A percentile compares a stretch with the other conserved stretches of the same genome.
Conservation (phyloP, 2,329 filamentous ascomycete genomes). For the Gaeumannomyces sp. region DNA sequence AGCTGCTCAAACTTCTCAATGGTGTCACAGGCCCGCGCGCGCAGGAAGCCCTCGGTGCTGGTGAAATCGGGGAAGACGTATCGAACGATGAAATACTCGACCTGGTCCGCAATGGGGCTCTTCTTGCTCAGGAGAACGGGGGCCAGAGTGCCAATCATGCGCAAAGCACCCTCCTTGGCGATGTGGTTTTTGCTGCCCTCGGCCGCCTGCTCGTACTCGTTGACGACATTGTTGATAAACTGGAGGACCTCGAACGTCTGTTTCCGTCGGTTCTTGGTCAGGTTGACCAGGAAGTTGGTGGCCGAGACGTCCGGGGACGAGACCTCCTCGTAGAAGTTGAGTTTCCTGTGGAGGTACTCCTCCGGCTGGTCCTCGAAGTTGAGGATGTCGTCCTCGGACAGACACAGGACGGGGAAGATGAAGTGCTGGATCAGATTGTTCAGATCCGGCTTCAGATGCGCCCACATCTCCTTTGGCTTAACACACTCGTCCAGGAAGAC, state of each 20-base stretch:
- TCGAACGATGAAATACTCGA: constrained; percentile 96
- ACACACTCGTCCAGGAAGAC: constrained; percentile 97
- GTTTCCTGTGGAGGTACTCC: constrained; percentile 92
- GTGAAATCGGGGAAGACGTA: constrained; percentile 98
- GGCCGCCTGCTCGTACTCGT: constrained; percentile 77
- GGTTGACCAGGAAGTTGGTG: constrained; percentile 90
- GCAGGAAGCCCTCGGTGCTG: constrained; percentile 84
- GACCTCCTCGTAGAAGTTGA: constrained; percentile 97
- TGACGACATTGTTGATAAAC: constrained; percentile 93
- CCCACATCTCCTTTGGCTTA: constrained; percentile 96
- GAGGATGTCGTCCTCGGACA: constrained; percentile 86
- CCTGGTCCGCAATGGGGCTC: constrained; percentile 93
- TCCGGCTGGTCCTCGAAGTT: constrained; percentile 91
- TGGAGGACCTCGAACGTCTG: constrained; percentile 92
- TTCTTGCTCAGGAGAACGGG: constrained; percentile 96
- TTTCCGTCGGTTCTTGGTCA: constrained; percentile 91
- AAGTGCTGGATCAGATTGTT: constrained; percentile 91
- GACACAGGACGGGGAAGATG: constrained; percentile 90
- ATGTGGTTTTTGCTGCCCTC: constrained; percentile 89
- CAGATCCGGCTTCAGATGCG: constrained; percentile 85
- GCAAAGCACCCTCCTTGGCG: constrained; percentile 90
- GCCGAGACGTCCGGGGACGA: constrained; percentile 92
- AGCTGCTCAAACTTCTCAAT: constrained; percentile 97
- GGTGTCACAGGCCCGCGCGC: constrained; percentile 91
- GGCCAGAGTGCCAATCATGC: constrained; percentile 94